These are phyloP conservation scores for Ceratobasidium sp. DNA, from an alignment of 1,284 basidiomycete genomes.

Conservation along the genomic window DNA sequence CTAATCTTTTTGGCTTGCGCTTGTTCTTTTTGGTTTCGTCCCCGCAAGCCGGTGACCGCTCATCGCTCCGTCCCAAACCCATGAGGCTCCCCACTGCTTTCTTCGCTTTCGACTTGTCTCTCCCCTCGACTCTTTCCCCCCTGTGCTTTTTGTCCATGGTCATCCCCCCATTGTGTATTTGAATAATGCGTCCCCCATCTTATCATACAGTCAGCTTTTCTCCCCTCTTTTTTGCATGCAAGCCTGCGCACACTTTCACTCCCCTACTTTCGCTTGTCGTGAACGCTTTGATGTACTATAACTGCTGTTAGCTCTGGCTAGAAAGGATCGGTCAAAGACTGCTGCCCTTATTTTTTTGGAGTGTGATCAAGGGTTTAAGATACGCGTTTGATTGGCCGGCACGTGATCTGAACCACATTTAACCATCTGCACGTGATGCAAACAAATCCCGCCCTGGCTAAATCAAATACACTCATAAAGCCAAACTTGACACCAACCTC, in stretches of 20 bases:
- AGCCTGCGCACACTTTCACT: constrained; percentile 19
- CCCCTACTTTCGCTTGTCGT: constrained; percentile 7
- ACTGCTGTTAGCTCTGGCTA: not conserved
- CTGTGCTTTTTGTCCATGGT: not conserved
- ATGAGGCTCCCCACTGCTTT: constrained; percentile 1
- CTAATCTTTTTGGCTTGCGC: not conserved
- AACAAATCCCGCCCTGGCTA: constrained; percentile 14
- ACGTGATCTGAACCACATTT: no score
- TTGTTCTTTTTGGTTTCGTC: constrained; percentile 18
- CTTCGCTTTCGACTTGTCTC: constrained; percentile 7
- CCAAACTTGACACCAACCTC: constrained; percentile 3
- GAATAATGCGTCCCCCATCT: constrained; percentile 19
- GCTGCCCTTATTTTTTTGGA: not conserved
- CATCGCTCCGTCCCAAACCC: not conserved
- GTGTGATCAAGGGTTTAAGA: not conserved
- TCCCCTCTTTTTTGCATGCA: constrained; percentile 34
- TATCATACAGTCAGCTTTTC: constrained; percentile 28
- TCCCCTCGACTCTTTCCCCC: not conserved
- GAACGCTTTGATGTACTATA: constrained; percentile 21
- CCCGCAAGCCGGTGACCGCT: constrained; percentile 25
- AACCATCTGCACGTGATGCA: constrained; percentile 27
- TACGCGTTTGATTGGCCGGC: constrained; percentile 6
- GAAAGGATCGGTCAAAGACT: constrained; percentile 10
- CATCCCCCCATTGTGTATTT: constrained; percentile 21
- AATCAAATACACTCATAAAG: not conserved